Evolutionary conservation across 75 land plant species (phyloP).

Genomic region (Cryptomeria japonica): DNA sequence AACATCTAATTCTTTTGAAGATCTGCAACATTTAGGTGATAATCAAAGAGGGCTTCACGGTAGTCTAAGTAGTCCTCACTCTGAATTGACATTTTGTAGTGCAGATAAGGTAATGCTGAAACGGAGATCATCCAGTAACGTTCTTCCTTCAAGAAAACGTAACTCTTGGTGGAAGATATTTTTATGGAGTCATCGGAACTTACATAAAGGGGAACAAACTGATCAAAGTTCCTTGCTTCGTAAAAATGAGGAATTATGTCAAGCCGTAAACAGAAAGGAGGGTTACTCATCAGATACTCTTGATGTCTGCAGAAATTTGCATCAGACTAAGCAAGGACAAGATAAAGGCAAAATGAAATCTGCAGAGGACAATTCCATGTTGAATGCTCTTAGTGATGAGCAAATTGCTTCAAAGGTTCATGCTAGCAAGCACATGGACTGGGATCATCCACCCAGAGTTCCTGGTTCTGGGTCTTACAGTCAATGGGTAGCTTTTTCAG

Average conservation of each 20-base stretch:
- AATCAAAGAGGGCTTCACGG: constrained; percentile 4
- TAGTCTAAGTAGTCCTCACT: constrained; percentile 38
- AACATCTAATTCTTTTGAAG: constrained; percentile 40
- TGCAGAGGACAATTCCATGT: not conserved
- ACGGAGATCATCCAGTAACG: constrained; percentile 59
- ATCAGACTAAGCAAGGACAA: constrained; percentile 13
- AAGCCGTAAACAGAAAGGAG: constrained; percentile 28
- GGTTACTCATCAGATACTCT: constrained; percentile 66
- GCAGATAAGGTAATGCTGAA: constrained; percentile 69
- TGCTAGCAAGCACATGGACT: not conserved
- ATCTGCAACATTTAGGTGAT: constrained; percentile 29
- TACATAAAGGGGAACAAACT: constrained; percentile 26
- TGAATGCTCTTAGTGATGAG: not conserved
- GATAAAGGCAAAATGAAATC: not conserved
- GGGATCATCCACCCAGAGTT: constrained; percentile 14
- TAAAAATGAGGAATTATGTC: not conserved
- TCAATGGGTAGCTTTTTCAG: constrained; percentile 64
- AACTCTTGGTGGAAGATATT: constrained; percentile 78
- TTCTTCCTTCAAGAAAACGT: constrained; percentile 68
- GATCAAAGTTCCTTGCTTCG: not conserved
- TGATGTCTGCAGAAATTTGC: constrained; percentile 20
- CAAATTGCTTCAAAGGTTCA: not conserved
- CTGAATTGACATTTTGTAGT: constrained; percentile 34
- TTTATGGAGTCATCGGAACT: constrained; percentile 75
- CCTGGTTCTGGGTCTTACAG: constrained; percentile 39